These are phyloP conservation scores for Picea abies DNA, from an alignment of 83 land plant genomes.

Conservation along the genomic window DNA sequence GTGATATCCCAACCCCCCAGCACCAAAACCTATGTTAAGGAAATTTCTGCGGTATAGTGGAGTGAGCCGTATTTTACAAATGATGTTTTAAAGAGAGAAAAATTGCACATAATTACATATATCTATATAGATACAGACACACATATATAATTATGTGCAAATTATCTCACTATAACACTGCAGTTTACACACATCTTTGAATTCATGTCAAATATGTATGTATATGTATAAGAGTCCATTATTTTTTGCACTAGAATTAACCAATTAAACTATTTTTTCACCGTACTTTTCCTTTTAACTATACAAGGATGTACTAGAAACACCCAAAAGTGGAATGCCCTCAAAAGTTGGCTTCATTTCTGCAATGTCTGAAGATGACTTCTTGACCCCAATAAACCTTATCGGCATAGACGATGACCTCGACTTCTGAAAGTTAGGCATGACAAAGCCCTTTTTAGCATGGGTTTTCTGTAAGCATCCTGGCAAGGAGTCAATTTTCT, in stretches of 20 bases:
- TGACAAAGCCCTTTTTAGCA: conserved; percentile 29
- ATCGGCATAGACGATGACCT: conserved; percentile 20
- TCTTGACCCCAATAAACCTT: conserved; percentile 33
- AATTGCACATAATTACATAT: too few relatives aligned
- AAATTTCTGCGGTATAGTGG: too few relatives aligned
- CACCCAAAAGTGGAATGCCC: conserved; percentile 73
- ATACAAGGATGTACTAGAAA: not conserved
- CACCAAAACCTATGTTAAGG: too few relatives aligned
- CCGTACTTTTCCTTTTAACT: not conserved
- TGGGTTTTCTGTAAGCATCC: conserved; percentile 39
- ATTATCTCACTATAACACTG: too few relatives aligned
- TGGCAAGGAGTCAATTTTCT: conserved; percentile 23
- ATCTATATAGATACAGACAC: too few relatives aligned
- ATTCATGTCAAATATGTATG: too few relatives aligned
- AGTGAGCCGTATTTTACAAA: too few relatives aligned
- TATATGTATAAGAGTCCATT: too few relatives aligned
- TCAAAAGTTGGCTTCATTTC: conserved; percentile 71
- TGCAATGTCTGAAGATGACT: conserved; percentile 51
- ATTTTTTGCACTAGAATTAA: not conserved
- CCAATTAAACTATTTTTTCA: not conserved
- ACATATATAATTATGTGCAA: too few relatives aligned
- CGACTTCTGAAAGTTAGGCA: conserved; percentile 16
- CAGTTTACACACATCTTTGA: too few relatives aligned
- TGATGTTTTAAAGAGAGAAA: too few relatives aligned
- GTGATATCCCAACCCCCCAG: too few relatives aligned